Evolutionary conservation across 2,329 filamentous ascomycete genomes (phyloP).

Genomic region (Penicillium janthinellum): DNA sequence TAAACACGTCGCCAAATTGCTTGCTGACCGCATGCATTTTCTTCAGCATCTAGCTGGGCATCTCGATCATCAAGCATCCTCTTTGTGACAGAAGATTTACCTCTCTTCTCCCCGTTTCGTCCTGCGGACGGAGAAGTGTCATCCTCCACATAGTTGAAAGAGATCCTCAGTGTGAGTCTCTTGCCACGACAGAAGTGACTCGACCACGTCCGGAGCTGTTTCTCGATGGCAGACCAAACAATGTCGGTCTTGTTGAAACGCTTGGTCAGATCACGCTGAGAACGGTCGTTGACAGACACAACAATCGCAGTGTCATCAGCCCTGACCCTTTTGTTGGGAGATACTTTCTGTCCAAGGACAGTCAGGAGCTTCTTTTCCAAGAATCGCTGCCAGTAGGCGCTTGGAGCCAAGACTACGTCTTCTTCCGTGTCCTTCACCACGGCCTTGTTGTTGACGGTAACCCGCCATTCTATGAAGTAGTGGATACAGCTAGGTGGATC

Average conservation of each 20-base stretch:
- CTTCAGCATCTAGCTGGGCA: constrained; percentile 15
- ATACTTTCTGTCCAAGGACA: too few species aligned
- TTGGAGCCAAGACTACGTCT: too few species aligned
- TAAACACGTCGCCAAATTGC: constrained; percentile 10
- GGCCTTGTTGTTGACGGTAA: too few species aligned
- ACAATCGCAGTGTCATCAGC: constrained; percentile 1
- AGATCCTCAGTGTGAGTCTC: constrained; percentile 9
- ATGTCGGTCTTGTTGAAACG: constrained; percentile 14
- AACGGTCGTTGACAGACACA: constrained; percentile 3
- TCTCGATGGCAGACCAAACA: constrained; percentile 11
- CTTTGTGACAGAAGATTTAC: constrained; percentile 14
- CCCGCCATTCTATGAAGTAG: too few species aligned
- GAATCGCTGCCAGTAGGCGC: too few species aligned
- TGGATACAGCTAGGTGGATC: too few species aligned
- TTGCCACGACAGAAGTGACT: constrained; percentile 4
- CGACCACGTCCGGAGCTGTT: constrained; percentile 10
- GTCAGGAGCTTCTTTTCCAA: too few species aligned
- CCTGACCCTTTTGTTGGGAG: not conserved
- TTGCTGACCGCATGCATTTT: constrained; percentile 6
- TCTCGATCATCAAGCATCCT: constrained; percentile 16
- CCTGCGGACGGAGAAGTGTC: not conserved
- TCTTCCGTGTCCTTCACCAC: too few species aligned
- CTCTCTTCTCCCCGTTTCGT: constrained; percentile 10
- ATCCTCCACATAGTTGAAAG: constrained; percentile 14
- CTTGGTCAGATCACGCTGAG: constrained; percentile 9